Evolutionary conservation across 257 asterid species (phyloP).

Genomic region (Paraleonurus japonicus): DNA sequence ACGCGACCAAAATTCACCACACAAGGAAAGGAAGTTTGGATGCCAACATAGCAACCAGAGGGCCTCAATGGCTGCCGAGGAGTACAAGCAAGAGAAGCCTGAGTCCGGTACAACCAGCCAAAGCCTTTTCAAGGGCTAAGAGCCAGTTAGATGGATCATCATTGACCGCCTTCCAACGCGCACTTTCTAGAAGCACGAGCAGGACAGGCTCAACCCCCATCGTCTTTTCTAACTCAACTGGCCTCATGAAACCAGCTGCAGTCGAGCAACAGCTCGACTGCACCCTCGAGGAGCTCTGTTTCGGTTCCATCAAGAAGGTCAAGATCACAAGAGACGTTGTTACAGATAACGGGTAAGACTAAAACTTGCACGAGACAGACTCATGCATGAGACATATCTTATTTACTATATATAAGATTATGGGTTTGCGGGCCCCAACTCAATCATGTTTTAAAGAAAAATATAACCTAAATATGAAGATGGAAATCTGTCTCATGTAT

Average conservation of each 20-base stretch:
- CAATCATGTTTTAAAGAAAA: no score
- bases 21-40: slow-evolving; percentile 20
- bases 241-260: slow-evolving; percentile 55
- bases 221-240: slow-evolving; percentile 55
- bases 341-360: slow-evolving; percentile 46
- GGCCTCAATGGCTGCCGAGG: slow-evolving; percentile 40
- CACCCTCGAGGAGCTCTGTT: slow-evolving; percentile 78
- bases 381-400: no score
- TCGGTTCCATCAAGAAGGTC: slow-evolving; percentile 66
- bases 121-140: slow-evolving; percentile 30
- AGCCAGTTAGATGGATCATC: slow-evolving; percentile 34
- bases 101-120: slow-evolving; percentile 5
- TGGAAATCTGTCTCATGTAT: no score
- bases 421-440: no score
- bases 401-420: no score
- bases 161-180: slow-evolving; percentile 3
- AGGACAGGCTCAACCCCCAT: slow-evolving; percentile 45
- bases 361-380: neutral
- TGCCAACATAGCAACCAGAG: slow-evolving; percentile 17
- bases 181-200: slow-evolving; percentile 43
- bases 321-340: slow-evolving; percentile 47
- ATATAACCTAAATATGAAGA: no score
- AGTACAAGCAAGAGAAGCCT: slow-evolving; percentile 33
- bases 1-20: slow-evolving; percentile 15
- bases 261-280: slow-evolving; percentile 60